Conservation (phyloP, 2,329 filamentous ascomycete genomes). For the Hansfordia pulvinata region DNA sequence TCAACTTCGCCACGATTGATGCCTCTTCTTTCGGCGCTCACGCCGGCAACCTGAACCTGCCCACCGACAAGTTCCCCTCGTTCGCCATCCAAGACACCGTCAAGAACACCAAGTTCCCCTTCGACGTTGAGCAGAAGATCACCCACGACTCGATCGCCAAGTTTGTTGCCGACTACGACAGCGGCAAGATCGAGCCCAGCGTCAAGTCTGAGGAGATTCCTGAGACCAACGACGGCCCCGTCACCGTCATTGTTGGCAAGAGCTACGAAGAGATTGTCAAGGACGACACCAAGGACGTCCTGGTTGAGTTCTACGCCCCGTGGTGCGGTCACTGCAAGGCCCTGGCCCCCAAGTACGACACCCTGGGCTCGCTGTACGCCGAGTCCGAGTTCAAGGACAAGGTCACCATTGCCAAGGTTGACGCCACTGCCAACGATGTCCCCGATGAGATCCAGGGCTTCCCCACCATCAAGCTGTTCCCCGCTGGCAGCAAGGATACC, state of each 20-base stretch:
- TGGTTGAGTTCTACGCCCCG: slow-evolving; percentile 96
- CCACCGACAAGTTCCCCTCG: slow-evolving; percentile 86
- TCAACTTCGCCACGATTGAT: slow-evolving; percentile 98
- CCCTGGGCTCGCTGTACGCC: slow-evolving; percentile 69
- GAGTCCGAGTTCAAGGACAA: slow-evolving; percentile 67
- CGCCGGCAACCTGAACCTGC: slow-evolving; percentile 92
- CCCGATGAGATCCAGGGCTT: slow-evolving; percentile 95
- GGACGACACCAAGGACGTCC: slow-evolving; percentile 89
- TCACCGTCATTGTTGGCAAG: slow-evolving; percentile 81
- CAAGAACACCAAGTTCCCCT: slow-evolving; percentile 97
- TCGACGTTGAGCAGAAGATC: slow-evolving; percentile 70
- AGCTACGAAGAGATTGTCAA: slow-evolving; percentile 87
- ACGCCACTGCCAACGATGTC: slow-evolving; percentile 91
- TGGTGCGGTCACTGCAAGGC: slow-evolving; percentile 99
- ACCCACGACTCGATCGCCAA: slow-evolving; percentile 55
- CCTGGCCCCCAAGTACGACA: slow-evolving; percentile 91
- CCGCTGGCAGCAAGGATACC: slow-evolving; percentile 73
- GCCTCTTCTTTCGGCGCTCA: slow-evolving; percentile 89
- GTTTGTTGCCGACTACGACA: slow-evolving; percentile 76
- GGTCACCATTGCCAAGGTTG: slow-evolving; percentile 92
- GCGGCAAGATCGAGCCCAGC: slow-evolving; percentile 84
- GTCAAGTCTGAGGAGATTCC: slow-evolving; percentile 98
- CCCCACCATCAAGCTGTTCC: slow-evolving; percentile 98
- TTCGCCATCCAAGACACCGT: slow-evolving; percentile 93
- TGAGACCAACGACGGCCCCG: slow-evolving; percentile 81